Percentiles rank a stretch among this genome's conserved stretches.
Conservation (phyloP, 352 stramenopile genomes). For the Phytopythium montanum region DNA sequence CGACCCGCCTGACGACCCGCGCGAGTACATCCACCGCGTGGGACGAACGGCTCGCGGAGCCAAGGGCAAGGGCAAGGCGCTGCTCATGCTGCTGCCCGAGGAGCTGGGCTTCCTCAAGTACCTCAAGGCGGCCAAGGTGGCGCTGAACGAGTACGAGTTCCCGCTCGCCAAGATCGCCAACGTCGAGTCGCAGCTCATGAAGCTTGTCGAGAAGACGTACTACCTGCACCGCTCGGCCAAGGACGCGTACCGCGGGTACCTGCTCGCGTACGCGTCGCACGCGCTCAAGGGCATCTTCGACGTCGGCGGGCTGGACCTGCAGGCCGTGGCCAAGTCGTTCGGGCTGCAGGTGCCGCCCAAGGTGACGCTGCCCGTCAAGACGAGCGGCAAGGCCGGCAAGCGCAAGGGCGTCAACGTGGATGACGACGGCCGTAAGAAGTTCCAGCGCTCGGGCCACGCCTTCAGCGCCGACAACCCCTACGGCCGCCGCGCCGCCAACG, state of each 20-base stretch:
- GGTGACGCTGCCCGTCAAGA: slow-evolving; percentile 94
- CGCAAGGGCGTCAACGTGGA: slow-evolving; percentile 62
- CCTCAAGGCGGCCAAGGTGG: slow-evolving; percentile 96
- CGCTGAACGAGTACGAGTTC: slow-evolving; percentile 99
- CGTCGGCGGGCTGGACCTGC: slow-evolving; percentile 95
- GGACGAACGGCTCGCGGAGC: slow-evolving; percentile 85
- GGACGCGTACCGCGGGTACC: slow-evolving; percentile 97
- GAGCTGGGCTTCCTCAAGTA: slow-evolving; percentile 98
- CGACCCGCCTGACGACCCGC: slow-evolving; percentile 97
- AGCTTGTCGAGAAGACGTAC: slow-evolving; percentile 99
- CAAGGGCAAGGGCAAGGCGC: slow-evolving; percentile 89
- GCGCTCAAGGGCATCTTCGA: slow-evolving; percentile 99
- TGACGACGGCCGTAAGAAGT: slow-evolving; percentile 52
- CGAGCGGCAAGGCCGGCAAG: slow-evolving; percentile 71
- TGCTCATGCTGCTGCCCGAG: slow-evolving; percentile 98
- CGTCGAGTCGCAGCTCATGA: slow-evolving; percentile 96
- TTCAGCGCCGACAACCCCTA: slow-evolving; percentile 99
- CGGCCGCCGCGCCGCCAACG: slow-evolving; percentile 81
- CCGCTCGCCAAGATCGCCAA: slow-evolving; percentile 97
- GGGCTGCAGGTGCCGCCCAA: slow-evolving; percentile 96
- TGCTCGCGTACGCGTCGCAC: slow-evolving; percentile 98
- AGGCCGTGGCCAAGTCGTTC: slow-evolving; percentile 96
- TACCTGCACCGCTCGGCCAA: slow-evolving; percentile 97
- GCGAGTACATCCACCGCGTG: slow-evolving; percentile 97
- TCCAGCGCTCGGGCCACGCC: slow-evolving; percentile 86